Evolutionary conservation across 768 basidiomycete genomes (phyloP), one percentile per base, ranked within the genome.

Genomic region (Lentinula guzmanii): DNA sequence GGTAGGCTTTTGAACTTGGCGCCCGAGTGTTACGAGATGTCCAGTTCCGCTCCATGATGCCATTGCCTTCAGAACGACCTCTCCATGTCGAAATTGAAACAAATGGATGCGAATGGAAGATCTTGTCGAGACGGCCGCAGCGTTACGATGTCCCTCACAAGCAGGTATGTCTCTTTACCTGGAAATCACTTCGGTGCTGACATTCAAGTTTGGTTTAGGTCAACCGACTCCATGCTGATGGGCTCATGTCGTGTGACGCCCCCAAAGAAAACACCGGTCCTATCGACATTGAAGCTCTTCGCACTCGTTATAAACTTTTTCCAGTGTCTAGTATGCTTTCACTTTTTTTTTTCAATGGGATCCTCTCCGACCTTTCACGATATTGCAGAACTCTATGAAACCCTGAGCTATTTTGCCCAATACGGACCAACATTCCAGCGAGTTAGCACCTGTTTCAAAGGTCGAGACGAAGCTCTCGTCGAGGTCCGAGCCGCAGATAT

Each of bases 391-490:
- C 21, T 59, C 13, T 59, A 59, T 50, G 18, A 33, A 16, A 4
- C 11, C 16, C 28, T 59, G 3, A 46, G 45, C 6, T 28, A 13
- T 6, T 59, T 59, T 45, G 42, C 58, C 6, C 43, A 45, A 16
- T 59, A 59, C 28, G 58, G 58, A 41, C 43, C 43, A n/a, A 46
- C 6, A 3, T 59, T 48, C 45, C 6, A 13, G 15, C 43, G 58
- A 31, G 31, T 59, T 18, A 21, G 9, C 34, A 4, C n/a, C 4
- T 9, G 11, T 15, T 59, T 46, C 45, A 45, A 3, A n/a, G 31
- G 33, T 31, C 11, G 4, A 6, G n/a, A 35, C 8, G 72, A 72
- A 61, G 70, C 67, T 6, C 62, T 74, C 10, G 71, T 67, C 8
- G 62, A 61, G 6, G 59, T 74, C 34, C 66, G 65, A 41, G 72